A percentile compares a stretch with the other conserved stretches of the same genome.
These are phyloP conservation scores for Scedosporium boydii DNA, from an alignment of 2,329 filamentous ascomycete genomes.

Conservation along the genomic window DNA sequence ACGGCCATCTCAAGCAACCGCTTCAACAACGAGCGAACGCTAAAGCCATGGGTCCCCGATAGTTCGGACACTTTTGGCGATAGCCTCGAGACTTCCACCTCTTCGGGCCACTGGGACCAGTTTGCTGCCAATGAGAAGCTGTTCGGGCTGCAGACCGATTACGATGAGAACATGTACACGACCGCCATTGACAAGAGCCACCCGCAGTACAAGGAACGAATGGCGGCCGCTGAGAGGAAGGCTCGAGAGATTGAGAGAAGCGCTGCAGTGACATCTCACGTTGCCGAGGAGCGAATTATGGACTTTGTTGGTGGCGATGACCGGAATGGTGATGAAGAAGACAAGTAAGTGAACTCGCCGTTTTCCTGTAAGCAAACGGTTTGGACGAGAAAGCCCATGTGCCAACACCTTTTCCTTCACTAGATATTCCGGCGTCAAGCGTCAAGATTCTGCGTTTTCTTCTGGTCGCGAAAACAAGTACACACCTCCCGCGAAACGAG, in stretches of 20 bases:
- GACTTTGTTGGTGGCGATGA: conserved; percentile 55
- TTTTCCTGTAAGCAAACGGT: too few species aligned
- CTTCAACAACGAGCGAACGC: conserved; percentile 57
- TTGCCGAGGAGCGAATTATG: conserved; percentile 80
- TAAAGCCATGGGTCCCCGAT: conserved; percentile 76
- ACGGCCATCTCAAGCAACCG: conserved; percentile 73
- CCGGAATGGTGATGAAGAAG: conserved; percentile 77
- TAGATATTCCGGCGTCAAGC: conserved; percentile 85
- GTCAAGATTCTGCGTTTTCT: conserved; percentile 64
- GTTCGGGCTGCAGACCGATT: conserved; percentile 82
- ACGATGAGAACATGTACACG: conserved; percentile 91
- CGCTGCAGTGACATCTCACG: conserved; percentile 64
- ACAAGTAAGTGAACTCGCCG: conserved; percentile 52
- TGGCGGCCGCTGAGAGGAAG: conserved; percentile 71
- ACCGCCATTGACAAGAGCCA: conserved; percentile 79
- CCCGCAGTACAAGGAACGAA: conserved; percentile 68
- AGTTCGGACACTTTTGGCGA: conserved; percentile 52
- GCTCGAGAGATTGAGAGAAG: conserved; percentile 84
- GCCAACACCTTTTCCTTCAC: not conserved
- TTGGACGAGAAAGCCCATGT: not conserved
- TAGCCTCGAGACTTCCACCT: conserved; percentile 55
- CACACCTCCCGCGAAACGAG: conserved; percentile 78
- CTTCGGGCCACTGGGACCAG: conserved; percentile 68
- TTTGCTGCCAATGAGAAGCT: conserved; percentile 82
- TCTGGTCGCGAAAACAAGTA: conserved; percentile 58